These are phyloP conservation scores for Paratinospora sagittata DNA, from an alignment of 164 flowering plant genomes.

Conservation along the genomic window DNA sequence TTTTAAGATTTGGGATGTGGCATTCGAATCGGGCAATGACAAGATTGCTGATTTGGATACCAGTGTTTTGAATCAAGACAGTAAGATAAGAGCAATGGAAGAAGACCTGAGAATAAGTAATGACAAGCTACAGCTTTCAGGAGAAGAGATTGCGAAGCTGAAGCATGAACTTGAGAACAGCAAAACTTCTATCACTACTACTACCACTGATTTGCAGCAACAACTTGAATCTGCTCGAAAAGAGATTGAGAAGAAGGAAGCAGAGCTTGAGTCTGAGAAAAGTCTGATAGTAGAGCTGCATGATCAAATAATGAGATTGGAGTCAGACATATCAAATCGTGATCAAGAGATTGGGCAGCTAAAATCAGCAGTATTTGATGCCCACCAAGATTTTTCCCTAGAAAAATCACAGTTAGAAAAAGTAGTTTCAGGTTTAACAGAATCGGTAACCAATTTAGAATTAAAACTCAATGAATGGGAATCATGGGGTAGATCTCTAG, in stretches of 20 bases:
- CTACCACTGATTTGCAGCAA: slow-evolving; percentile 16
- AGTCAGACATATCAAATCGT: slow-evolving; percentile 31
- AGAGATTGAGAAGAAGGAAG: slow-evolving; percentile 14
- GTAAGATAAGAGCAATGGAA: slow-evolving; percentile 32
- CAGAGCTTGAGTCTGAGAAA: slow-evolving; percentile 25
- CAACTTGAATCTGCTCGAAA: slow-evolving; percentile 12
- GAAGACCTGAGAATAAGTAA: slow-evolving; percentile 39
- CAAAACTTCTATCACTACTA: slow-evolving; percentile 12
- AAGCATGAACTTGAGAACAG: slow-evolving; percentile 40
- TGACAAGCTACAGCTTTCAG: slow-evolving; percentile 35
- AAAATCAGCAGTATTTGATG: slow-evolving; percentile 40
- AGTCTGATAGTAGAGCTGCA: slow-evolving; percentile 17
- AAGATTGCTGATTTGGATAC: slow-evolving; percentile 14
- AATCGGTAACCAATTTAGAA: slow-evolving; percentile 17
- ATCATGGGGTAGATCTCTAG: slow-evolving; percentile 28
- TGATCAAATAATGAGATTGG: slow-evolving; percentile 20
- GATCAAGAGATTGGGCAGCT: slow-evolving; percentile 48
- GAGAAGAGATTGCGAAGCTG: slow-evolving; percentile 43
- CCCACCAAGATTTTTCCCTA: slow-evolving; percentile 29
- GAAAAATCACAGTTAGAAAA: not conserved
- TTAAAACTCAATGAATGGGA: slow-evolving; percentile 43
- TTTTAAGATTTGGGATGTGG: slow-evolving; percentile 26
- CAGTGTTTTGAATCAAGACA: slow-evolving; percentile 8
- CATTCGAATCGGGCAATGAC: slow-evolving; percentile 32
- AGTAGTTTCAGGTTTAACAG: not conserved